Evolutionary conservation across 1,284 basidiomycete species (phyloP).

Genomic region (Cystobasidium slooffiae): DNA sequence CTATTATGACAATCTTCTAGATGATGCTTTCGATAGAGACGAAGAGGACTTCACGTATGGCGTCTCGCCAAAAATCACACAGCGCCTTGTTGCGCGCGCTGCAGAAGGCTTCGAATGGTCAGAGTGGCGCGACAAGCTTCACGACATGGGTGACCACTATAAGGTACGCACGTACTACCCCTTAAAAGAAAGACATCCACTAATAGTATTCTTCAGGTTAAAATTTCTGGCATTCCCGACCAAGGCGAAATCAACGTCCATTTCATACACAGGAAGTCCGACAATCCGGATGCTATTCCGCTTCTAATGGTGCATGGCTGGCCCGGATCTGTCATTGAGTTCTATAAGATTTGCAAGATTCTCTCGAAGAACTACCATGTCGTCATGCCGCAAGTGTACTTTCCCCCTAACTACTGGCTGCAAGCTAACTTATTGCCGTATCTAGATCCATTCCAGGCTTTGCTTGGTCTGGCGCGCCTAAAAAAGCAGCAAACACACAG

Average conservation of each 20-base stretch:
- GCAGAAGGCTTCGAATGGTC: slow-evolving; percentile 37
- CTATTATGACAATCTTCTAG: slow-evolving; percentile 37
- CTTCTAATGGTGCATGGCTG: slow-evolving; percentile 50
- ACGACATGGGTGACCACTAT: slow-evolving; percentile 42
- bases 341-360: slow-evolving; percentile 44
- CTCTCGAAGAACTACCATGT: slow-evolving; percentile 47
- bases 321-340: slow-evolving; percentile 50
- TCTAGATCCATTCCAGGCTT: slow-evolving; percentile 47
- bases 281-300: slow-evolving; percentile 45
- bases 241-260: slow-evolving; percentile 45
- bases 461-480: slow-evolving; percentile 47
- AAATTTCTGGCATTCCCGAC: slow-evolving; percentile 39
- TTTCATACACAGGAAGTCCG: slow-evolving; percentile 47
- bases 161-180: slow-evolving; percentile 1
- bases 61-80: slow-evolving; percentile 26
- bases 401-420: neutral
- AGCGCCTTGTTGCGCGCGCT: slow-evolving; percentile 25
- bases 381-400: slow-evolving; percentile 45
- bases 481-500: slow-evolving; percentile 43
- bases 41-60: slow-evolving; percentile 44
- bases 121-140: slow-evolving; percentile 34
- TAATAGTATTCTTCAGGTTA: slow-evolving; percentile 21
- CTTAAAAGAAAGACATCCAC: neutral
- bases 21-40: slow-evolving; percentile 31
- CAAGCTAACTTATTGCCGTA: neutral